Evolutionary conservation across 2,329 filamentous ascomycete species (phyloP), one percentile per base, ranked within the genome.

Genomic region (Hypoxylon sp.): DNA sequence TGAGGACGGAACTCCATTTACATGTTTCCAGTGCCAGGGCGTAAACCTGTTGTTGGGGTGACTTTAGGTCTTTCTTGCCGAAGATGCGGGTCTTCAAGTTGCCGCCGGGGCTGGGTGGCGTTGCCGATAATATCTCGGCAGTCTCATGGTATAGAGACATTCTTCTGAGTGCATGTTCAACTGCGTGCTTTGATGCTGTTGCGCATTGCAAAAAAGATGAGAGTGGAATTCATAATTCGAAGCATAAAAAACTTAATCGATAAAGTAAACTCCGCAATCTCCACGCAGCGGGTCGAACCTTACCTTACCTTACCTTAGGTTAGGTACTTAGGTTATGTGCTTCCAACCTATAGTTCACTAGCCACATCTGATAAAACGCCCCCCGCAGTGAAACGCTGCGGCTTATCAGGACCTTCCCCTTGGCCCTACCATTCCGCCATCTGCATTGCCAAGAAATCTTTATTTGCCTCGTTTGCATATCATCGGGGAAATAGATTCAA

Each of bases 121-220:
- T 82, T 6, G 86, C 86, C 3, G 87, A 86, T 62, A 99, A 82
- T 37, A 98, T 84, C 13, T 90, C 86, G 3, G 92, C 94, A 6
- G 95, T 92, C 83, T 98, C 96, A 79, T 97, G 92, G 80, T 99
- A 99, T 63, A 99, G 91, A 53, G 95, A 97, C 95, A 98, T 98
- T 61, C 53, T 69, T 20, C 50, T 30, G 59, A 33, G 55, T 22
- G 61, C 71, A 68, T 73, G 44, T 55, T 72, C 62, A 57, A 49
- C 42, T 25, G 54, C 59, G 61, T 66, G 61, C 55, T 17, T 17
- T n/a, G 17, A 44, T 4, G 40, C 22, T 20, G 40, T 44, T 17
- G 40, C 40, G 40, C 17, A 44, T 22, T 20, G 17, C 40, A 22
- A 3, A 22, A 3, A 8, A 17, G 40, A 17, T 7, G 40, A 42